Base-by-base conservation (phyloP, 768 basidiomycete genomes). In the Mycena rebaudengoi region DNA sequence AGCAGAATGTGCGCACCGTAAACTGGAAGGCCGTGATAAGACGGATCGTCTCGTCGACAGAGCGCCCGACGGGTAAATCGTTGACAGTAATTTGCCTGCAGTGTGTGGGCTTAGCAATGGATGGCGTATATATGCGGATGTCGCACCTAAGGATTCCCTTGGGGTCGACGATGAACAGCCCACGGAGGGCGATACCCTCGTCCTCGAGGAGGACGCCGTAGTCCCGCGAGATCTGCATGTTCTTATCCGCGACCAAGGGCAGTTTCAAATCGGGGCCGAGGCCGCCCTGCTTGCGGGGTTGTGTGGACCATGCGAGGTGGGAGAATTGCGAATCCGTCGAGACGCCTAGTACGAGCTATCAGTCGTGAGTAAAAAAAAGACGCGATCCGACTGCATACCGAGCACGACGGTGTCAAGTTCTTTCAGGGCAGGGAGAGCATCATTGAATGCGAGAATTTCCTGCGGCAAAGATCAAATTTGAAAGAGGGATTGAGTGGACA, bases 391-490 rank as follows among this genome's bases (percentile, higher is more conserved):
- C 0, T 23, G 13, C 86, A 18, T 50, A 93, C 93, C 92, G 65
- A 97, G 86, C 43, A 97, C 90, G 37, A 82, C 82, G 26, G 93
- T 89, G 74, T 89, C 86, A 65, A 96, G 80, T 54, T 83, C 84
- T 55, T 87, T 82, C 83, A 97, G 95, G 64, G 85, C 82, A 52
- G 87, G 74, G 30, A 97, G 86, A 10, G 94, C 90, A 64, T 94
- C 92, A 76, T 97, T 95, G 85, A 96, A 98, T 1, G 95, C 96
- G 46, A 96, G 86, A 73, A 98, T 96, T 78, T 97, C 96, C 83
- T 84, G 26, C 7, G 18, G 23, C 33, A 30, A n/a, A 32, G 25
- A n/a, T 26, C 14, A 20, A 48, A 26, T 13, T 10, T 60, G 18
- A 44, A 21, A 33, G 37, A 37, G n/a, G 16, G 14, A 35, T 26